phyloP scores from a whole-genome alignment of 352 stramenopile species.

The Globisporangium emineosum region DNA sequence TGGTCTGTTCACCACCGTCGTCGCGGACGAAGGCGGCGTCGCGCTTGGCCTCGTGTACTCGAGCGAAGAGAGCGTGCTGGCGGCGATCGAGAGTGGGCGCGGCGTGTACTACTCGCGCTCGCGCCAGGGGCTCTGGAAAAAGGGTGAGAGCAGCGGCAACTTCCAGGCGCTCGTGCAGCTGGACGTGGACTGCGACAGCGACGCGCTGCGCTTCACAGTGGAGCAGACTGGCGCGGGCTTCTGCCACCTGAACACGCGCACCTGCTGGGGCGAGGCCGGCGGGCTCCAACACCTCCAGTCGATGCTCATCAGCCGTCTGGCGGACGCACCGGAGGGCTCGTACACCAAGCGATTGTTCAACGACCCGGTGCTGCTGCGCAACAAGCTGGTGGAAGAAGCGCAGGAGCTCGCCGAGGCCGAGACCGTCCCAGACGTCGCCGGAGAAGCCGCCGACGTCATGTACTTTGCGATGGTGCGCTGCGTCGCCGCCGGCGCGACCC shows the following conservation, averaged over 20 bases:
- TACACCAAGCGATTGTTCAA: conserved; percentile 97
- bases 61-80: conserved; percentile 89
- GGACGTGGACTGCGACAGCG: conserved; percentile 95
- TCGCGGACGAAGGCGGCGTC: conserved; percentile 89
- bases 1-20: conserved; percentile 92
- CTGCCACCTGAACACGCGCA: conserved; percentile 89
- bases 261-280: conserved; percentile 90
- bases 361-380: conserved; percentile 88
- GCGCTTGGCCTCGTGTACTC: conserved; percentile 94
- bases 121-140: conserved; percentile 90
- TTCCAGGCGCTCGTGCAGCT: conserved; percentile 91
- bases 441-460: conserved; percentile 94
- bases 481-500: conserved; percentile 87
- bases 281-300: conserved; percentile 89
- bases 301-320: conserved; percentile 82
- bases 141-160: conserved; percentile 95
- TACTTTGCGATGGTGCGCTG: conserved; percentile 96
- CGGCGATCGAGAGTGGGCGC: conserved; percentile 80
- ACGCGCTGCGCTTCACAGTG: conserved; percentile 94
- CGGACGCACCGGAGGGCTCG: conserved; percentile 89
- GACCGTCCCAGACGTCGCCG: conserved; percentile 85
- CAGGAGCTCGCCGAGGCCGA: conserved; percentile 92
- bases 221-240: conserved; percentile 79
- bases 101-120: conserved; percentile 96
- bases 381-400: conserved; percentile 97